Conservation (phyloP, 305 asterid species). For the Euphrasia arctica region DNA sequence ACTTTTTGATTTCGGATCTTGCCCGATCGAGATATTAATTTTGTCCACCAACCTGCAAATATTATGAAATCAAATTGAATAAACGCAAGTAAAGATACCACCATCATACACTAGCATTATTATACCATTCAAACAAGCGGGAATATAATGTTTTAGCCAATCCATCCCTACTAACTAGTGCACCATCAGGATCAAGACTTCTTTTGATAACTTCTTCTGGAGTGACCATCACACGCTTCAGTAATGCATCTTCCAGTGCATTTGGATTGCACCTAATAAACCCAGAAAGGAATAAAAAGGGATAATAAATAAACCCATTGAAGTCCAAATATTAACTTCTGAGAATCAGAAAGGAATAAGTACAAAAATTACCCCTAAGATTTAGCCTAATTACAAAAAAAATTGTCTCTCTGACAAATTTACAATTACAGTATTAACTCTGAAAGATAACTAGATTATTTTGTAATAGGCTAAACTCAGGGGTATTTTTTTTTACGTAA, state of each 20-base stretch:
- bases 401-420: neutral
- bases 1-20: constrained; percentile 79
- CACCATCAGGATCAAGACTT: constrained; percentile 75
- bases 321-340: constrained; percentile 11
- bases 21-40: constrained; percentile 91
- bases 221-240: constrained; percentile 88
- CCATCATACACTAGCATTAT: constrained; percentile 27
- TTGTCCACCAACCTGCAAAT: constrained; percentile 86
- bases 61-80: constrained; percentile 24
- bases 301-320: neutral
- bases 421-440: neutral
- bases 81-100: constrained; percentile 22
- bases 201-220: constrained; percentile 83
- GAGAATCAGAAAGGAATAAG: constrained; percentile 6
- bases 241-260: constrained; percentile 67
- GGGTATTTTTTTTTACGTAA: neutral
- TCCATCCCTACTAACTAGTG: constrained; percentile 74
- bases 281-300: constrained; percentile 10
- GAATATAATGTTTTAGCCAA: constrained; percentile 76
- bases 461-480: neutral
- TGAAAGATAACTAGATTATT: neutral
- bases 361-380: neutral
- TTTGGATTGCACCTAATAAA: constrained; percentile 53
- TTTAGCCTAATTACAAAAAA: constrained; percentile 4
- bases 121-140: constrained; percentile 76